A percentile compares a stretch with the other conserved stretches of the same genome.
Evolutionary conservation across 179 eudicot genomes (phyloP).

Genomic region (Dionaea muscipula): DNA sequence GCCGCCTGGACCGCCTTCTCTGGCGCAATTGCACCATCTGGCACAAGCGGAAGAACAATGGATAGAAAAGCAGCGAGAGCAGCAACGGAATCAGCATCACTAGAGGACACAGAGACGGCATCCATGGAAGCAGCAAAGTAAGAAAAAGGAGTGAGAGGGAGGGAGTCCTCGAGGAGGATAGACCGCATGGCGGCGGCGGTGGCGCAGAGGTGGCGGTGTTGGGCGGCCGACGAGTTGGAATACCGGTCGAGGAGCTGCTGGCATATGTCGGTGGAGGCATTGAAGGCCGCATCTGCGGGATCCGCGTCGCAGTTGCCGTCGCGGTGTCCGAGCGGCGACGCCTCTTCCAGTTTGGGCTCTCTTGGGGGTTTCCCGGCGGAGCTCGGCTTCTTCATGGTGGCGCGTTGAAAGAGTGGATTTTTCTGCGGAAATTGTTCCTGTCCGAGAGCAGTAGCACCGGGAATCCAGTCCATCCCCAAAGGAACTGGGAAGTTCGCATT

Average conservation of each 20-base stretch:
- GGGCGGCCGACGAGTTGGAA: constrained; percentile 60
- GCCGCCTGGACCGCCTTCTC: constrained; percentile 48
- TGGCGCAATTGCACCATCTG: constrained; percentile 24
- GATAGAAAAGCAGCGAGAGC: constrained; percentile 59
- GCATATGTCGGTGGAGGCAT: constrained; percentile 50
- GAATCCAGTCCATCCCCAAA: no score
- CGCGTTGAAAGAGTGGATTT: no score
- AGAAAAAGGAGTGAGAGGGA: constrained; percentile 50
- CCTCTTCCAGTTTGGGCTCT: no score
- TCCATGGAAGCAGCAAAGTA: constrained; percentile 72
- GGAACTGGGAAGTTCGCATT: no score
- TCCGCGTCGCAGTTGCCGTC: no score
- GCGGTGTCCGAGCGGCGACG: no score
- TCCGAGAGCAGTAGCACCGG: no score
- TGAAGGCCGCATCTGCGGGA: no score
- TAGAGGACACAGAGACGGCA: constrained; percentile 25
- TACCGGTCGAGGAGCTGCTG: constrained; percentile 61
- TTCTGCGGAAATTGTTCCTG: no score
- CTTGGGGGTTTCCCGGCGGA: no score
- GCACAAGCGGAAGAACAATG: constrained; percentile 51
- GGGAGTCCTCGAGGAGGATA: constrained; percentile 39
- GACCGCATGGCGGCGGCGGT: constrained; percentile 77
- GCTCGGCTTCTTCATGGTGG: no score
- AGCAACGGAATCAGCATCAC: constrained; percentile 41
- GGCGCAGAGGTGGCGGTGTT: constrained; percentile 87